Base-by-base conservation (phyloP, 2,329 filamentous ascomycete genomes). In the Neopestalotiopsis sp. region DNA sequence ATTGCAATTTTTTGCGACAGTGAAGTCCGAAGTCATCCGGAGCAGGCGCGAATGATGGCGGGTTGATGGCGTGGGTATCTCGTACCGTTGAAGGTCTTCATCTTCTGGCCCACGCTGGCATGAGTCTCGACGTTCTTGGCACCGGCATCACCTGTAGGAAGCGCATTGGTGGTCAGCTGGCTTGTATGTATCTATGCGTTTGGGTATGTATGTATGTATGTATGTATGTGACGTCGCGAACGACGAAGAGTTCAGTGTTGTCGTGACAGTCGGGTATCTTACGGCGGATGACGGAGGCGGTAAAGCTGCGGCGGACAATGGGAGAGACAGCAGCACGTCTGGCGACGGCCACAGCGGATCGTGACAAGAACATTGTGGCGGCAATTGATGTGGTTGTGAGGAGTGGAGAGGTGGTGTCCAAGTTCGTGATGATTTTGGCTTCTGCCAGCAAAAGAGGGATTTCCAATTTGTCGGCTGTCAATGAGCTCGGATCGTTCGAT, bases 341-440 rank as follows among this genome's bases (percentile, higher is more conserved):
- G 77, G 88, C 89, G 79, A 84, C 88, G 75, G 86, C 82, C 74
- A 89, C 78, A 79, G 86, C 88, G 78, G 89, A 85, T 79, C 89
- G 89, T 85, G 90, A 87, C 79, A 91, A 79, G 76, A 91, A 89
- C 89, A 91, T 90, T 77, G 76, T 79, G 80, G 77, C 73, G 73
- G 69, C 72, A 72, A 76, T 76, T 74, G 74, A 72, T 69, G 71
- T 61, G 68, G 56, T 73, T 67, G 53, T 63, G 56, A 67, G 56
- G 67, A 68, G 69, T 70, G 67, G 71, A 72, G 70, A 72, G 66
- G 72, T 70, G 67, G 70, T 74, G 69, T 65, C 67, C 65, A 74
- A 74, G 68, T 70, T 71, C 70, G 70, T 71, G 71, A 72, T 76
- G 75, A 53, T 53, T 76, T 66, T 49, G 56, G 62, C 20, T 63